phyloP scores from a whole-genome alignment of 2,329 filamentous ascomycete species.

The Beauveria asiatica region DNA sequence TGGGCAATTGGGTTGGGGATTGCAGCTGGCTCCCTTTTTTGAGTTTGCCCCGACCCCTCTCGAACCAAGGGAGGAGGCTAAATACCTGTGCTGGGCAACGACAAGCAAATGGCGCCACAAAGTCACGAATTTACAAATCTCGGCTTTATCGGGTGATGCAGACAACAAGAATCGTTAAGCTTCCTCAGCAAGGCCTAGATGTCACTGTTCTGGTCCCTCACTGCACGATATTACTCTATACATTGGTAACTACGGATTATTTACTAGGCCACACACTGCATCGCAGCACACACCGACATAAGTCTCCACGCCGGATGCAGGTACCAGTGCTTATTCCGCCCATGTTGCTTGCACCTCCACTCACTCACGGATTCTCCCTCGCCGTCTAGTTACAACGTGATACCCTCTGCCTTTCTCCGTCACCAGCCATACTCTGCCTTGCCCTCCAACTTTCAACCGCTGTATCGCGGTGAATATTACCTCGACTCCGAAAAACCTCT shows the following conservation, averaged over 20 bases:
- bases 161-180: not conserved
- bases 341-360: not conserved
- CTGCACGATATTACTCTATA: not conserved
- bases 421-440: not conserved
- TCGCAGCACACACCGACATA: not conserved
- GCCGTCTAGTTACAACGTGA: not conserved
- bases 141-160: not conserved
- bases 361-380: not conserved
- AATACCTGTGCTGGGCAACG: not conserved
- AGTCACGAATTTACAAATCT: not conserved
- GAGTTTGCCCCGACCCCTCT: constrained; percentile 4
- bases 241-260: too few species aligned
- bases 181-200: not conserved
- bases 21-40: not conserved
- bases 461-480: not conserved
- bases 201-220: not conserved
- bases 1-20: too few species aligned
- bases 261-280: too few species aligned
- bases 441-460: not conserved
- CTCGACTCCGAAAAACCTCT: not conserved
- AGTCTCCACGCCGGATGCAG: not conserved
- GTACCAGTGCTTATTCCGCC: not conserved
- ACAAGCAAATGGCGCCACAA: not conserved
- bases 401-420: not conserved
- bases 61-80: constrained; percentile 2